phyloP scores from a whole-genome alignment of 1,284 basidiomycete species.

The Trametes versicolor region DNA sequence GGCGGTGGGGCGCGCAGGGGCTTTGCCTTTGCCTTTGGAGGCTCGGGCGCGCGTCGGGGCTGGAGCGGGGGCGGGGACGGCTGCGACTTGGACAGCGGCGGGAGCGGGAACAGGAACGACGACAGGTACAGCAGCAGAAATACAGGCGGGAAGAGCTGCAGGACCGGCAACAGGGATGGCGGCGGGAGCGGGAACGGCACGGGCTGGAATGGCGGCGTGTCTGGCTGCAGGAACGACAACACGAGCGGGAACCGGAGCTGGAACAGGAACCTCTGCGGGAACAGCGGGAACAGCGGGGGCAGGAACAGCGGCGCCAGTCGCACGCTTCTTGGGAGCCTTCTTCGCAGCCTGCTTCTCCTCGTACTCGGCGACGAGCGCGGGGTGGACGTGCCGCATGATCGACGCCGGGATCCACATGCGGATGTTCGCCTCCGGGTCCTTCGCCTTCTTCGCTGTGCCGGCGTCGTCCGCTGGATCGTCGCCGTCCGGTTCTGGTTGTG shows the following conservation, averaged over 20 bases:
- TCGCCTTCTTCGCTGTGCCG: slow-evolving; percentile 27
- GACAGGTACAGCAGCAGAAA: slow-evolving; percentile 6
- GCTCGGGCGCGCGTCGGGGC: neutral
- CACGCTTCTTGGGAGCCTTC: slow-evolving; percentile 28
- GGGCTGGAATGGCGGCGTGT: neutral
- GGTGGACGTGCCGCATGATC: slow-evolving; percentile 57
- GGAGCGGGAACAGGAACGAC: neutral
- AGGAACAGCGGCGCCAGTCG: neutral
- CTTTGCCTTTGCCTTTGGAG: slow-evolving; percentile 14
- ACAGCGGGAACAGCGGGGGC: slow-evolving; percentile 5
- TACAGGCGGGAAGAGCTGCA: no score
- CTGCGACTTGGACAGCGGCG: neutral
- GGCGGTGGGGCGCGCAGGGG: slow-evolving; percentile 16
- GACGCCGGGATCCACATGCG: slow-evolving; percentile 54
- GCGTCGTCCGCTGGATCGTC: neutral
- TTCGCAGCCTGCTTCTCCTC: slow-evolving; percentile 30
- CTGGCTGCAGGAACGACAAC: no score
- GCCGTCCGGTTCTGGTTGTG: neutral
- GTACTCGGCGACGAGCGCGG: slow-evolving; percentile 49
- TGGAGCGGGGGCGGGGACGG: neutral
- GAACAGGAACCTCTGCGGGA: neutral
- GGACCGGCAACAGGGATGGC: neutral
- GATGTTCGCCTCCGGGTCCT: slow-evolving; percentile 45
- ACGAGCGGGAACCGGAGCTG: no score
- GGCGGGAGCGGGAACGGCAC: neutral